Percentiles rank a stretch among this genome's conserved stretches.
Conservation (phyloP, 192 early-diverging fungal genomes). For the Umbelopsis vinacea region DNA sequence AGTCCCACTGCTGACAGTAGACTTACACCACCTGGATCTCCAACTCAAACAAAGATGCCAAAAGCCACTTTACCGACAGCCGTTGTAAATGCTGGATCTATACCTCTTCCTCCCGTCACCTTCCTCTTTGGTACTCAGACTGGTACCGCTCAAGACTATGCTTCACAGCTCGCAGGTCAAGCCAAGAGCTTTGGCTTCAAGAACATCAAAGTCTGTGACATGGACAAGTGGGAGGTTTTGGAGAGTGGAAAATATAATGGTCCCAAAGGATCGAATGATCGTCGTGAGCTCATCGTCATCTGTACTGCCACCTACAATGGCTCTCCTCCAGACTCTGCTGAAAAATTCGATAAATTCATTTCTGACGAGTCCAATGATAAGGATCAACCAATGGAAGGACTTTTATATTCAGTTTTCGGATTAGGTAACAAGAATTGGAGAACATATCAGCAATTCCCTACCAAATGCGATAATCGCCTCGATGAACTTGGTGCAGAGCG, state of each 20-base stretch:
- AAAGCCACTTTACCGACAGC: neutral
- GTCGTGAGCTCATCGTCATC: conserved; percentile 31
- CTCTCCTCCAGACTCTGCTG: conserved; percentile 58
- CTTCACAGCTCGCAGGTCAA: conserved; percentile 42
- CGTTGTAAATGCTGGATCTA: neutral
- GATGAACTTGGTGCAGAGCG: conserved; percentile 53
- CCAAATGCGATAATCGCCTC: conserved; percentile 42
- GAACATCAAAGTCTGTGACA: conserved; percentile 23
- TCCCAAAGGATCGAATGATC: neutral
- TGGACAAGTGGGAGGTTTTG: conserved; percentile 51
- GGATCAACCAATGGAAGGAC: conserved; percentile 24
- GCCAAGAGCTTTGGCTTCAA: conserved; percentile 47
- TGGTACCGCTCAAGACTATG: conserved; percentile 58
- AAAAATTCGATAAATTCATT: conserved; percentile 42
- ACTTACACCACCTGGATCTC: conserved; percentile 1
- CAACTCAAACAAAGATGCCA: neutral
- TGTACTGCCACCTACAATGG: conserved; percentile 46
- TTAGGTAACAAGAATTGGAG: conserved; percentile 64
- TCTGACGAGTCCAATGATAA: neutral
- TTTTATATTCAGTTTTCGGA: conserved; percentile 62
- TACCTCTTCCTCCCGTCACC: conserved; percentile 41
- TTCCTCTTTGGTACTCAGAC: conserved; percentile 61
- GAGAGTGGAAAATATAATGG: conserved; percentile 24
- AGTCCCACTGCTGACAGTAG: conserved; percentile 25
- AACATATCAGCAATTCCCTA: conserved; percentile 62